Evolutionary conservation across 495 filamentous ascomycete species (phyloP).

Genomic region (Cladorrhinum samala): DNA sequence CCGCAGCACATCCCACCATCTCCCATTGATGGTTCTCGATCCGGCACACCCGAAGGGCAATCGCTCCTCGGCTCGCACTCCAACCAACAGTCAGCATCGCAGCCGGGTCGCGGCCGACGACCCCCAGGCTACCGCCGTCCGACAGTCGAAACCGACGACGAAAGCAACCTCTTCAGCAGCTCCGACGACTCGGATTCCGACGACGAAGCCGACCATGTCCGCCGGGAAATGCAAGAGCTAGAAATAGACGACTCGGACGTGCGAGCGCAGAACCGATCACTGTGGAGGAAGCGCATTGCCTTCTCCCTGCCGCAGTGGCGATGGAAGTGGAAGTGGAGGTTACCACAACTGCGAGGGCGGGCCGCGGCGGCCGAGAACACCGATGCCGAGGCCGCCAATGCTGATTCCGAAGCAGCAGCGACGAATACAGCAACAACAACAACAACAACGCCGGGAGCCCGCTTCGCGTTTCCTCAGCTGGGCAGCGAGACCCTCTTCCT

Average conservation of each 20-base stretch:
- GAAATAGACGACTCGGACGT: conserved; percentile 71
- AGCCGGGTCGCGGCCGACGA: conserved; percentile 30
- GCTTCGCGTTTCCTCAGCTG: conserved; percentile 20
- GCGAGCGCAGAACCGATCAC: conserved; percentile 30
- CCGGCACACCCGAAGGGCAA: conserved; percentile 43
- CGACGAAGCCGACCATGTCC: conserved; percentile 52
- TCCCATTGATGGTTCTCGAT: conserved; percentile 26
- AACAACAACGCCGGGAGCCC: background rate
- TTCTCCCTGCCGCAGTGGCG: conserved; percentile 43
- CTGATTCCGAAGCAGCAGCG: background rate
- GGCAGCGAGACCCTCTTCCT: conserved; percentile 28
- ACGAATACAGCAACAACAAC: too few species aligned
- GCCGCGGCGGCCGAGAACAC: conserved; percentile 10
- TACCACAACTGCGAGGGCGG: conserved; percentile 39
- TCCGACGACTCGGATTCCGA: conserved; percentile 38
- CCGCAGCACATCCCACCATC: conserved; percentile 22
- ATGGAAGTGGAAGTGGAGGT: conserved; percentile 40
- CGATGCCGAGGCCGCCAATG: background rate
- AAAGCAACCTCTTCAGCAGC: conserved; percentile 31
- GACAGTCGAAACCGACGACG: conserved; percentile 61
- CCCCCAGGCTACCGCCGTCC: conserved; percentile 61
- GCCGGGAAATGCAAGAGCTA: conserved; percentile 81
- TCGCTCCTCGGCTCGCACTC: conserved; percentile 49
- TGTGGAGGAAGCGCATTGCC: conserved; percentile 48
- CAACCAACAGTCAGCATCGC: conserved; percentile 13